These are phyloP conservation scores for Penicillium odoratum DNA, from an alignment of 495 filamentous ascomycete species.

Conservation along the genomic window DNA sequence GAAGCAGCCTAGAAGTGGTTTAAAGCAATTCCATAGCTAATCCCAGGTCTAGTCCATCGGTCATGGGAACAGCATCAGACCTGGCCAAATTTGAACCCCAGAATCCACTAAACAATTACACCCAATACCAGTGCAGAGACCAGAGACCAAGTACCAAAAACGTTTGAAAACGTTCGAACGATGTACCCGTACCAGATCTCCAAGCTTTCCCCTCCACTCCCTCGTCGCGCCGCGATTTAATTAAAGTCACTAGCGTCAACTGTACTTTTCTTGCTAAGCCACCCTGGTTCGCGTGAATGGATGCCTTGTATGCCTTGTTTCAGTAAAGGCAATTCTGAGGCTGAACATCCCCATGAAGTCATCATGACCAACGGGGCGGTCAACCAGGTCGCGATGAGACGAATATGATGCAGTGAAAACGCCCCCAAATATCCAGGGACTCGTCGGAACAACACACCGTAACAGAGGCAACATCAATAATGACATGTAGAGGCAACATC, in stretches of 20 bases:
- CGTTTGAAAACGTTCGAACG: neutral
- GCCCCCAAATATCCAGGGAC: neutral
- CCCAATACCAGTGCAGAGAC: neutral
- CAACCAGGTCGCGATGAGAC: slow-evolving; percentile 20
- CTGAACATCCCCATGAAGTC: slow-evolving; percentile 23
- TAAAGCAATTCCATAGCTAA: slow-evolving; percentile 1
- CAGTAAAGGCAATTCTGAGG: slow-evolving; percentile 9
- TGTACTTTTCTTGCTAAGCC: slow-evolving; percentile 17
- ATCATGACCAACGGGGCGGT: slow-evolving; percentile 14
- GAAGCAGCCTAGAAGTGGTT: neutral
- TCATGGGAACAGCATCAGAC: neutral
- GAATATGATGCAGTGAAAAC: slow-evolving; percentile 25
- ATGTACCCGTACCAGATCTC: neutral
- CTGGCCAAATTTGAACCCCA: neutral
- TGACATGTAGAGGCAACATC: neutral
- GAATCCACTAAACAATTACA: too few species aligned
- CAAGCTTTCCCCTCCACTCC: too few species aligned
- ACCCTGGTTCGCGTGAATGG: slow-evolving; percentile 1
- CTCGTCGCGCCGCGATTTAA: slow-evolving; percentile 4
- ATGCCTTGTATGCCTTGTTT: neutral
- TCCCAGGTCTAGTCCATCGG: too few species aligned
- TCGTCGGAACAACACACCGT: neutral
- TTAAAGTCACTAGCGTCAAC: slow-evolving; percentile 28
- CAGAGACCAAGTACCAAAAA: neutral
- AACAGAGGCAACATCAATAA: neutral